Base-by-base conservation (phyloP, 208 protist species). In the Lotmaria passim region DNA sequence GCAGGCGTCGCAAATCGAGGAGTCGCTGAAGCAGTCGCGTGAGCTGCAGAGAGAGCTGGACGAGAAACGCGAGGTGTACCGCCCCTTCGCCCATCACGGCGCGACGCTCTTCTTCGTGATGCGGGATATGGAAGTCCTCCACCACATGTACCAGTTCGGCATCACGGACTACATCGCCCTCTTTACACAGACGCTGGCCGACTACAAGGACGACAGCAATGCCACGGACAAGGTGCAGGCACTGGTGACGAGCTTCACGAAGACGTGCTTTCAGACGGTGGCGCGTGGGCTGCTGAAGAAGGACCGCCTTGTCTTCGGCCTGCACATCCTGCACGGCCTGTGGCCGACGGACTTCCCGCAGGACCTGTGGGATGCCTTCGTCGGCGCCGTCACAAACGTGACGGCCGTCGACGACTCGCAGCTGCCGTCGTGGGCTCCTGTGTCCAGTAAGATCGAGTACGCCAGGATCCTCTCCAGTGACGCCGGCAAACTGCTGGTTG, bases 121-220 rank as follows among this genome's bases (percentile, higher is more conserved):
- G 3, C 75, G 86, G 43, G 92, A 95, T 52, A 76, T 99, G 75
- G 75, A 89, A 53, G 72, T 75, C 28, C 68, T 99, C 28, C 99
- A 98, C 79, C 83, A 87, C 62, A 99, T 99, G 97, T 99, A 99
- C 78, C 90, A 97, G 60, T 99, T 98, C 83, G 92, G 91, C 31
- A 87, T 98, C 24, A 73, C 75, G 34, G 84, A 92, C 44, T 99
- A 98, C 82, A 78, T 99, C 28, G 51, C 21, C 19, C 81, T 96
- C 21, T 97, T 96, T 80, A 81, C 74, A 31, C 69, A 72, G 23
- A 89, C 84, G 47, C 79, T 95, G 38, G 65, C 73, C 24, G 31
- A 41, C n/a, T 83, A 89, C 79, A 69, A 89, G 51, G 82, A 75
- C 30, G 58, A 28, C 50, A 59, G 51, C 43, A 41, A 63, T 33